These are phyloP conservation scores for Haematococcus sp. DNA, from an alignment of 139 green algal genomes.

Conservation along the genomic window DNA sequence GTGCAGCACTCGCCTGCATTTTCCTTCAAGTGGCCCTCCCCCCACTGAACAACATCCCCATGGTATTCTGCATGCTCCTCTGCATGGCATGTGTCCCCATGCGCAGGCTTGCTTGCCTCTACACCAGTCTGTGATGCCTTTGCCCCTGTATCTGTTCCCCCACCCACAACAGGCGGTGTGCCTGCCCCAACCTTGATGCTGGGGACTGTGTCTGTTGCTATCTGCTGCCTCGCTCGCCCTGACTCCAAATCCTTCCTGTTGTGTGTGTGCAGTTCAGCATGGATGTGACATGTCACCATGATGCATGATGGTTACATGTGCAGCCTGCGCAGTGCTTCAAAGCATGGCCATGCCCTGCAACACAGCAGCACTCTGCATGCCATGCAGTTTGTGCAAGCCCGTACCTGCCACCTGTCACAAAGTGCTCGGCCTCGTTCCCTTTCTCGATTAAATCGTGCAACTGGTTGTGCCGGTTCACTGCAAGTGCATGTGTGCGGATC, in stretches of 20 bases:
- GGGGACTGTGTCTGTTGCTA: background rate
- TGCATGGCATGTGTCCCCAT: background rate
- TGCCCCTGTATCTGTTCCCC: background rate
- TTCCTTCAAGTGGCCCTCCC: background rate
- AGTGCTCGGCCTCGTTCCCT: background rate
- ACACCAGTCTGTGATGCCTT: background rate
- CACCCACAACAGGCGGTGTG: background rate
- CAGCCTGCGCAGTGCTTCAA: no score
- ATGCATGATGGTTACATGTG: no score
- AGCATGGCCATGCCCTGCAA: no score
- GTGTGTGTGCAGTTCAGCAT: no score
- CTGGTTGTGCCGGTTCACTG: slow-evolving; percentile 12
- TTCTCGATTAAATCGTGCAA: background rate
- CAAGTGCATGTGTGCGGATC: background rate
- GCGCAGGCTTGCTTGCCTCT: background rate
- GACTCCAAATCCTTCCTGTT: background rate
- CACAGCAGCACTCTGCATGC: no score
- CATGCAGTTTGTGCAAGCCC: no score
- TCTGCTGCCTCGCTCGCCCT: background rate
- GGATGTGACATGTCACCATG: no score
- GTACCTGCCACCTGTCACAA: slow-evolving; percentile 8
- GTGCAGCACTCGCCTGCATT: background rate
- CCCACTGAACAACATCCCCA: slow-evolving; percentile 3
- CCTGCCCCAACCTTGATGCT: background rate
- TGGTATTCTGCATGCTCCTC: slow-evolving; percentile 13